Conservation (phyloP, 2,329 filamentous ascomycete species). For the Diaporthe aspalathi region DNA sequence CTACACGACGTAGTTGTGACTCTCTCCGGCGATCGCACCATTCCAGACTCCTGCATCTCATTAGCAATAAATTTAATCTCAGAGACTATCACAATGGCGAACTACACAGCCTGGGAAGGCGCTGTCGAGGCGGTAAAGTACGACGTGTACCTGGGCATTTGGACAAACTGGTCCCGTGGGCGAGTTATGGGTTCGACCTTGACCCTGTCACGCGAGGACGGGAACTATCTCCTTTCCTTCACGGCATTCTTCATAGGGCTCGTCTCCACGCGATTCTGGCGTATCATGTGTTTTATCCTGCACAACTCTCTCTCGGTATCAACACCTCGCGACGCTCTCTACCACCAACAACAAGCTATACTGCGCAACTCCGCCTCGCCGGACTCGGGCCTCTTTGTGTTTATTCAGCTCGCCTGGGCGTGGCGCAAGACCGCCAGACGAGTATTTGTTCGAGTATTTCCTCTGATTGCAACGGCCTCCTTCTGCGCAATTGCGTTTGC, state of each 20-base stretch:
- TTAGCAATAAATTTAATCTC: not conserved
- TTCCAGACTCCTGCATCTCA: not conserved
- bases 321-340: slow-evolving; percentile 42
- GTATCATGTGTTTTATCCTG: slow-evolving; percentile 41
- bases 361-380: slow-evolving; percentile 16
- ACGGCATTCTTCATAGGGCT: slow-evolving; percentile 48
- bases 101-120: not conserved
- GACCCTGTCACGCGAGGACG: slow-evolving; percentile 46
- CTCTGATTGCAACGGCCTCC: not conserved
- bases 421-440: not conserved
- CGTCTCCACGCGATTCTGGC: slow-evolving; percentile 43
- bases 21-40: not conserved
- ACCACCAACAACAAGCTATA: slow-evolving; percentile 45
- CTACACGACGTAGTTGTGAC: no score
- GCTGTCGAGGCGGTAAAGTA: not conserved
- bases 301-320: slow-evolving; percentile 41
- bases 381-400: not conserved
- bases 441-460: not conserved
- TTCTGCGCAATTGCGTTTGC: slow-evolving; percentile 5
- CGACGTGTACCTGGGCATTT: slow-evolving; percentile 46
- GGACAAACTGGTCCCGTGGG: slow-evolving; percentile 50
- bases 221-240: slow-evolving; percentile 50
- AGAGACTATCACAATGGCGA: not conserved
- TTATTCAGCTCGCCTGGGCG: slow-evolving; percentile 17
- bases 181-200: slow-evolving; percentile 47